Percentiles rank a stretch among this genome's conserved stretches.
phyloP scores from a whole-genome alignment of 2,329 filamentous ascomycete genomes.

The Fusarium coffeatum region DNA sequence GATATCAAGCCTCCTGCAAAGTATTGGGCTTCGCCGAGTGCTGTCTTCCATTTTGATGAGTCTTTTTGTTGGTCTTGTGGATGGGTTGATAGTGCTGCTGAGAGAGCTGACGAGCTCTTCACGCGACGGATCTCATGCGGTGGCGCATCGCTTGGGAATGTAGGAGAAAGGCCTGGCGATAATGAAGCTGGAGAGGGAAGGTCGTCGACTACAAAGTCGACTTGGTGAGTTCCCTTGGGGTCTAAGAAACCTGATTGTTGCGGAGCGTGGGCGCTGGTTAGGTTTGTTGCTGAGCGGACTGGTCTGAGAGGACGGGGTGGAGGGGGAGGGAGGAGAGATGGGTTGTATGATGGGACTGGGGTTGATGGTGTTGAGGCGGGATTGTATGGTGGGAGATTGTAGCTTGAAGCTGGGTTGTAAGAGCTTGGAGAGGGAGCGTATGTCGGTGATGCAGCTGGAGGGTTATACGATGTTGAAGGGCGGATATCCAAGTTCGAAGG shows the following conservation, averaged over 20 bases:
- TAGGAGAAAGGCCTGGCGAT: constrained; percentile 23
- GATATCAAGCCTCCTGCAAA: constrained; percentile 73
- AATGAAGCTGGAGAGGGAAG: constrained; percentile 31
- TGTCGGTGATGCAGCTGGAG: not conserved
- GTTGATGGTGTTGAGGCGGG: not conserved
- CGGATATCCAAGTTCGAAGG: not conserved
- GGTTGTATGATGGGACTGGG: constrained; percentile 5
- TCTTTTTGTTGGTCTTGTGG: constrained; percentile 33
- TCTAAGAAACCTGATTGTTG: constrained; percentile 41
- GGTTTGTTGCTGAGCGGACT: constrained; percentile 44
- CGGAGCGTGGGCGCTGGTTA: constrained; percentile 39
- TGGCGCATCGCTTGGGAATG: constrained; percentile 6
- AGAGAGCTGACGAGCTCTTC: constrained; percentile 51
- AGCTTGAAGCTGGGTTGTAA: not conserved
- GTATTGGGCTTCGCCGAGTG: constrained; percentile 69
- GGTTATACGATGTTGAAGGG: not conserved
- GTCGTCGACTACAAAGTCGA: constrained; percentile 44
- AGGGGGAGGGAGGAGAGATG: constrained; percentile 35
- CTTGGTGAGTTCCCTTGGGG: constrained; percentile 28
- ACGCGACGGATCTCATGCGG: constrained; percentile 46
- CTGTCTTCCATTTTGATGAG: constrained; percentile 58
- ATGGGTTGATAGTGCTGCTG: constrained; percentile 9
- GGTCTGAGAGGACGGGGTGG: constrained; percentile 40
- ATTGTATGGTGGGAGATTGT: not conserved
- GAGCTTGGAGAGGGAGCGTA: not conserved